phyloP scores from a whole-genome alignment of 495 filamentous ascomycete genomes.

The Lindgomyces ingoldianus region DNA sequence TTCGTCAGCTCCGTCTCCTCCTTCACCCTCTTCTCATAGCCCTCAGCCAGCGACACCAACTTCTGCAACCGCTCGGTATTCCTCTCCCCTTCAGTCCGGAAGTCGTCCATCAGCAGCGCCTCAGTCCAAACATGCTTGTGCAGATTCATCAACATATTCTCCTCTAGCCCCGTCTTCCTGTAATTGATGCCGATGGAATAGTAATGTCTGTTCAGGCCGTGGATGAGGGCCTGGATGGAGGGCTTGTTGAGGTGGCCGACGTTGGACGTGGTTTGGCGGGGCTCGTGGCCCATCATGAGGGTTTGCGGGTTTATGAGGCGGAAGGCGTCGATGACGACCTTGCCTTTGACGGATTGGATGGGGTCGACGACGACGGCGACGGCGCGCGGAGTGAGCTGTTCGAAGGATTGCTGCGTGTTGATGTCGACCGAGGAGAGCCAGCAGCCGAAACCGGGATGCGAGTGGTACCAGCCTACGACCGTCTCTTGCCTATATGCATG shows the following conservation, averaged over 20 bases:
- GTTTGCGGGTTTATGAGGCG: slow-evolving; percentile 97
- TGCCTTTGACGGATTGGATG: slow-evolving; percentile 98
- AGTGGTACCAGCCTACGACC: slow-evolving; percentile 99
- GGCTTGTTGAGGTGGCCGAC: slow-evolving; percentile 98
- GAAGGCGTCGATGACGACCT: slow-evolving; percentile 99
- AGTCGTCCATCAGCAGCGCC: slow-evolving; percentile 95
- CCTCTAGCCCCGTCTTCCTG: slow-evolving; percentile 93
- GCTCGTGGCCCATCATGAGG: slow-evolving; percentile 97
- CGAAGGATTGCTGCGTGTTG: slow-evolving; percentile 99
- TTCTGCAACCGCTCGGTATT: slow-evolving; percentile 85
- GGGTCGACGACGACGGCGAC: slow-evolving; percentile 98
- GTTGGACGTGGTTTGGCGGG: slow-evolving; percentile 97
- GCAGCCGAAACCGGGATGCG: slow-evolving; percentile 97
- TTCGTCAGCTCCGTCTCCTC: slow-evolving; percentile 96
- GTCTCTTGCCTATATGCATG: slow-evolving; percentile 71
- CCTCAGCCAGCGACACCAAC: slow-evolving; percentile 85
- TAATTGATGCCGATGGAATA: slow-evolving; percentile 99
- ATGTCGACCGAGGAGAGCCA: slow-evolving; percentile 99
- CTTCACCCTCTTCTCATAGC: slow-evolving; percentile 97
- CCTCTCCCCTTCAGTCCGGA: slow-evolving; percentile 75
- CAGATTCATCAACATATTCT: slow-evolving; percentile 99
- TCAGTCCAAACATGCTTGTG: slow-evolving; percentile 99
- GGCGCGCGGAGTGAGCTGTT: slow-evolving; percentile 92
- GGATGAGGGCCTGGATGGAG: slow-evolving; percentile 97
- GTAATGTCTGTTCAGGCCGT: slow-evolving; percentile 96